Conservation (phyloP, 495 filamentous ascomycete genomes). For the Podospora conica region DNA sequence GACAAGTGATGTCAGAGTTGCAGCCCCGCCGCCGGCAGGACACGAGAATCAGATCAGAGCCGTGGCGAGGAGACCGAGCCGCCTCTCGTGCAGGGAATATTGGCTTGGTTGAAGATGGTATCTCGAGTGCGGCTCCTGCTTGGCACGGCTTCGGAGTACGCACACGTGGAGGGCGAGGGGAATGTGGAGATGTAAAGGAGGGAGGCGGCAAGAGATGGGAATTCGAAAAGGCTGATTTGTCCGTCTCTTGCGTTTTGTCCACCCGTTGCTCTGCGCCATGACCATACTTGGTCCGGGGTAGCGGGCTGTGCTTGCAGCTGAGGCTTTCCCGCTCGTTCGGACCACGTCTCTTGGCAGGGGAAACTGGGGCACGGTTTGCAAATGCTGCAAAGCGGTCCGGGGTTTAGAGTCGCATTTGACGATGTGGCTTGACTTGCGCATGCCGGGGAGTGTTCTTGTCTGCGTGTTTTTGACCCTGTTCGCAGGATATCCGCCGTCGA, state of each 20-base stretch:
- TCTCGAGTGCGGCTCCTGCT: background rate
- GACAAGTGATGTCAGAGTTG: background rate
- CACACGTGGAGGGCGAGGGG: background rate
- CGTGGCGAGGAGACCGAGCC: background rate
- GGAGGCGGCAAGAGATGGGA: background rate
- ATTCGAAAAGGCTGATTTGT: background rate
- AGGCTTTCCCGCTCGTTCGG: background rate
- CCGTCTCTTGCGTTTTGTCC: background rate
- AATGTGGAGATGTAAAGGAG: background rate
- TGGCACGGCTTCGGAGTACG: background rate
- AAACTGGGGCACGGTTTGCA: background rate
- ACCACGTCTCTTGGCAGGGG: slow-evolving; percentile 1
- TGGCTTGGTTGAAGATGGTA: background rate
- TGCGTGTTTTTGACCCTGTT: background rate
- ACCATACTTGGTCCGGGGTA: background rate
- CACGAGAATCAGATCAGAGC: background rate
- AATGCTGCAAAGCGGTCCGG: background rate
- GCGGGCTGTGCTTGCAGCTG: background rate
- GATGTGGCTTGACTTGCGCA: background rate
- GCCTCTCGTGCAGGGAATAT: background rate
- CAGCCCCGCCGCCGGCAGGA: background rate
- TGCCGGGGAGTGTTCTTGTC: background rate
- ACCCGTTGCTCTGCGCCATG: background rate
- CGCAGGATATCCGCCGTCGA: background rate
- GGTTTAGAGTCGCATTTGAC: background rate